phyloP scores from a whole-genome alignment of 2,329 filamentous ascomycete species.

The Arthrinium puccinioides region DNA sequence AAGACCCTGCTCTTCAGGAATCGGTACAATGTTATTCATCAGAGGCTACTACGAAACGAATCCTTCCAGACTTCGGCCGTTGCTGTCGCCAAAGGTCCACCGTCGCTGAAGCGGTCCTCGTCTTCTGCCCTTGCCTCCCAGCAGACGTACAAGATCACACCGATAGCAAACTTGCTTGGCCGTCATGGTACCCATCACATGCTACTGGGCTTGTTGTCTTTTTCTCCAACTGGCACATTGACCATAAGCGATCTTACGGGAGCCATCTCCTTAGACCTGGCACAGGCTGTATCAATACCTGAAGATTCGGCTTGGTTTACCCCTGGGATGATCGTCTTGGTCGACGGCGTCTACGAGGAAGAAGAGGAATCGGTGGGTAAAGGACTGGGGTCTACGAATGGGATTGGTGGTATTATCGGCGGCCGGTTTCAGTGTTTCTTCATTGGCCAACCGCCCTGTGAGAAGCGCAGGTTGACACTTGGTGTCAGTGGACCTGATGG shows the following conservation, averaged over 20 bases:
- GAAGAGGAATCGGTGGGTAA: conserved; percentile 67
- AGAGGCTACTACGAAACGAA: conserved; percentile 86
- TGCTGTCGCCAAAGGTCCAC: conserved; percentile 43
- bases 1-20: conserved; percentile 85
- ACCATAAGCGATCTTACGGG: conserved; percentile 83
- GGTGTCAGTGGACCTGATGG: conserved; percentile 58
- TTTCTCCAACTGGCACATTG: conserved; percentile 74
- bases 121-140: conserved; percentile 45
- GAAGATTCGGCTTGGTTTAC: conserved; percentile 86
- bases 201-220: conserved; percentile 73
- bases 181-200: conserved; percentile 80
- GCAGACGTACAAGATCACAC: conserved; percentile 79
- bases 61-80: conserved; percentile 81
- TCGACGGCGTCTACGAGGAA: conserved; percentile 96
- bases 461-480: conserved; percentile 72
- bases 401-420: conserved; percentile 85
- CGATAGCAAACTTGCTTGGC: conserved; percentile 68
- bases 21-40: conserved; percentile 85
- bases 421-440: conserved; percentile 87
- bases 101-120: conserved; percentile 49
- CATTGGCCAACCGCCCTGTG: conserved; percentile 84
- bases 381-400: conserved; percentile 67
- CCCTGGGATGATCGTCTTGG: conserved; percentile 90
- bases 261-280: conserved; percentile 76
- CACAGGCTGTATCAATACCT: conserved; percentile 73